These are phyloP conservation scores for Penicillium sp. DNA, from an alignment of 2,329 filamentous ascomycete species.

Conservation along the genomic window DNA sequence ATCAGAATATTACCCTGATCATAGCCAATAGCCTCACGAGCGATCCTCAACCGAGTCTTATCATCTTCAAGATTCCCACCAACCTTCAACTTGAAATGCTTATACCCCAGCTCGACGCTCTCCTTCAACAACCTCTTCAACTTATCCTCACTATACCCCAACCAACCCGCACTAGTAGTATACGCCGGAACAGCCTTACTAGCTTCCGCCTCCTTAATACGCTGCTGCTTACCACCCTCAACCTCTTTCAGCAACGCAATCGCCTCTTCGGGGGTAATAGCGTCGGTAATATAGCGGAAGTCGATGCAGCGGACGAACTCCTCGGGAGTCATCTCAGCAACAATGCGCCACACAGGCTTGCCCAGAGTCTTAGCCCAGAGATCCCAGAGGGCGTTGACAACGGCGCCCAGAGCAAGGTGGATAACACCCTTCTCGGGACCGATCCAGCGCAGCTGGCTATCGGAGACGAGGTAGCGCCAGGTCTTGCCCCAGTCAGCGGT, in stretches of 20 bases:
- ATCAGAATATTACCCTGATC: constrained; percentile 80
- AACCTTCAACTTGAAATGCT: constrained; percentile 88
- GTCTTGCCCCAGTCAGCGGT: constrained; percentile 79
- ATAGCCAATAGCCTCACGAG: constrained; percentile 73
- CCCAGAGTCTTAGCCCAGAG: constrained; percentile 83
- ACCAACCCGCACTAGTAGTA: constrained; percentile 84
- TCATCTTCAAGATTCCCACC: constrained; percentile 69
- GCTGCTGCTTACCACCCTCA: constrained; percentile 62
- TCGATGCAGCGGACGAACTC: constrained; percentile 85
- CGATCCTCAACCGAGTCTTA: constrained; percentile 63
- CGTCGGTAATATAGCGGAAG: constrained; percentile 91
- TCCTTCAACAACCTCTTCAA: constrained; percentile 70
- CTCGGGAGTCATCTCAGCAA: constrained; percentile 83
- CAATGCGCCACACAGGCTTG: constrained; percentile 86
- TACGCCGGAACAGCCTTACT: constrained; percentile 80
- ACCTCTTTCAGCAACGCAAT: constrained; percentile 62
- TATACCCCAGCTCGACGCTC: constrained; percentile 71
- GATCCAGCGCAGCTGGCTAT: constrained; percentile 89
- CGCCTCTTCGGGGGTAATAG: constrained; percentile 81
- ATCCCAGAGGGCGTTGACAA: constrained; percentile 91
- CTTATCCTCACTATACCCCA: constrained; percentile 86
- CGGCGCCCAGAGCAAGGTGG: constrained; percentile 80
- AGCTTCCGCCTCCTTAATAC: constrained; percentile 67
- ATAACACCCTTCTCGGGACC: constrained; percentile 92
- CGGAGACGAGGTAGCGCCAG: constrained; percentile 86